phyloP scores from a whole-genome alignment of 331 rosid genomes.

The Acacia pycnantha region DNA sequence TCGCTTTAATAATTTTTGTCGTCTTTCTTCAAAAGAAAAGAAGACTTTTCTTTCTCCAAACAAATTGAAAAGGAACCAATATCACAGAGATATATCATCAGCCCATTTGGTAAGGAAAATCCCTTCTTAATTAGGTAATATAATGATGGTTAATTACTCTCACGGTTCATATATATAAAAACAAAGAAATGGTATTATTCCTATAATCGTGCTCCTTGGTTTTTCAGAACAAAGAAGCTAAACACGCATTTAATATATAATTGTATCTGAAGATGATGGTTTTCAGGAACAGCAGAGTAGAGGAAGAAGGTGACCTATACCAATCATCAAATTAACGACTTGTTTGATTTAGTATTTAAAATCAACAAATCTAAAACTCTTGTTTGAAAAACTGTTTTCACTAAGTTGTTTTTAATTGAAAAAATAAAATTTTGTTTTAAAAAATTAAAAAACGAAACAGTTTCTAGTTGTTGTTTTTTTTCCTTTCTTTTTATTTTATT shows the following conservation, averaged over 20 bases:
- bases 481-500: too few species aligned
- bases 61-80: background rate
- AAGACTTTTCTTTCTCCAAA: background rate
- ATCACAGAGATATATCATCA: background rate
- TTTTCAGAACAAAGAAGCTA: background rate
- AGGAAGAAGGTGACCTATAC: background rate
- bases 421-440: too few species aligned
- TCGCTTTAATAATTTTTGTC: conserved; percentile 24
- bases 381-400: too few species aligned
- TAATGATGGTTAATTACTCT: background rate
- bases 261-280: background rate
- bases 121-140: background rate
- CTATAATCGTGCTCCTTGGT: background rate
- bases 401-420: too few species aligned
- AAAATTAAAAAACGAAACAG: too few species aligned
- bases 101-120: background rate
- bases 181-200: background rate
- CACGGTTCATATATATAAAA: background rate
- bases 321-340: background rate
- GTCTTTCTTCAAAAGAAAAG: conserved; percentile 7
- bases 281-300: background rate
- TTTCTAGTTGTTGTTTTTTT: too few species aligned
- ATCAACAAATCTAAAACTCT: too few species aligned
- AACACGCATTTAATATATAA: background rate
- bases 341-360: too few species aligned